A percentile compares a stretch with the other conserved stretches of the same genome.
Conservation (phyloP, 1,284 basidiomycete genomes). For the Apiotrichum sp. region DNA sequence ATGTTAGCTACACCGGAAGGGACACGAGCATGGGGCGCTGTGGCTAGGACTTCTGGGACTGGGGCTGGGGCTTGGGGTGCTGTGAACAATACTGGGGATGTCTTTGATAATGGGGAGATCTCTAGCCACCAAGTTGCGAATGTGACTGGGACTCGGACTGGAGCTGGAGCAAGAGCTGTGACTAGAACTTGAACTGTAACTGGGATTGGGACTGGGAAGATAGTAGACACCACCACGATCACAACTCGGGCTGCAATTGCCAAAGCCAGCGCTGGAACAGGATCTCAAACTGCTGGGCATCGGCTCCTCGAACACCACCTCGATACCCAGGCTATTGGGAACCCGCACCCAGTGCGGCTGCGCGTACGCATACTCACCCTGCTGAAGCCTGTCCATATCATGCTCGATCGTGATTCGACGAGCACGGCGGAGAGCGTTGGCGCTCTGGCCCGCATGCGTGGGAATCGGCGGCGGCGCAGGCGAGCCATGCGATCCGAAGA, state of each 20-base stretch:
- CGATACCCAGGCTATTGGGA: too few species aligned
- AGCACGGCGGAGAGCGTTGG: slow-evolving; percentile 24
- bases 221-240: too few species aligned
- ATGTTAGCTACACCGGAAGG: background rate
- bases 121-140: too few species aligned
- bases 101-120: background rate
- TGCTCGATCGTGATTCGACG: slow-evolving; percentile 44
- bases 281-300: too few species aligned
- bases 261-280: too few species aligned
- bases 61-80: background rate
- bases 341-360: background rate
- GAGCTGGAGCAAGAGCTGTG: too few species aligned
- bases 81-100: background rate
- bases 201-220: too few species aligned
- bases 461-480: slow-evolving; percentile 34
- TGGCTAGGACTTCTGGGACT: too few species aligned
- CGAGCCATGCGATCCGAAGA: background rate
- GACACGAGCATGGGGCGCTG: background rate
- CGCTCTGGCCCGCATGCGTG: slow-evolving; percentile 34
- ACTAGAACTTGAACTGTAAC: too few species aligned
- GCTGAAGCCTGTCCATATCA: slow-evolving; percentile 35
- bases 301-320: too few species aligned
- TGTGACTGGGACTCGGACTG: too few species aligned
- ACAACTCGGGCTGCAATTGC: too few species aligned
- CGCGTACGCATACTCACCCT: slow-evolving; percentile 26